Percentiles rank a stretch among this genome's conserved stretches.
These are phyloP conservation scores for Proteromonas lacertae DNA, from an alignment of 352 stramenopile genomes.

Conservation along the genomic window DNA sequence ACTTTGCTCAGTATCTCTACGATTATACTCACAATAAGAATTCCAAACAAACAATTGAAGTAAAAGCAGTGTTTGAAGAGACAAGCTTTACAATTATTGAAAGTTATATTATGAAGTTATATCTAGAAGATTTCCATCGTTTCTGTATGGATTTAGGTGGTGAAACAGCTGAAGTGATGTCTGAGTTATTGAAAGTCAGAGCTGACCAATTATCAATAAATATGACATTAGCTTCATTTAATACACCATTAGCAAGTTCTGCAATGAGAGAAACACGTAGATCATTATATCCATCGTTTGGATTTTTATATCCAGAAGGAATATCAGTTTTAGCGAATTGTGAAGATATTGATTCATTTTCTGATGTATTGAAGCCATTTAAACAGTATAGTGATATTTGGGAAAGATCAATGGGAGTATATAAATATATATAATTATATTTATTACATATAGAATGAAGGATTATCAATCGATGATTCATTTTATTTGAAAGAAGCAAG, in stretches of 20 bases:
- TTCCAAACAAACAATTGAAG: slow-evolving; percentile 8
- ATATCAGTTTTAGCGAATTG: slow-evolving; percentile 22
- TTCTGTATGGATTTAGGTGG: slow-evolving; percentile 75
- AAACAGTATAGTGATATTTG: slow-evolving; percentile 81
- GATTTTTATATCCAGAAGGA: slow-evolving; percentile 76
- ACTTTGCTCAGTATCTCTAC: slow-evolving; percentile 86
- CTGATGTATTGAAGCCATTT: slow-evolving; percentile 54
- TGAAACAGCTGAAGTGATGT: slow-evolving; percentile 85
- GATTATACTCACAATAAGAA: slow-evolving; percentile 27
- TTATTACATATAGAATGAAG: neutral
- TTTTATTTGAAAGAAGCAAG: slow-evolving; percentile 96
- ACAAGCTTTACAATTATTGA: slow-evolving; percentile 97
- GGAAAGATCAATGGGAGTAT: neutral
- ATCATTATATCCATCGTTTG: slow-evolving; percentile 78
- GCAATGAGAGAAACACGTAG: slow-evolving; percentile 79
- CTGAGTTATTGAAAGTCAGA: slow-evolving; percentile 54
- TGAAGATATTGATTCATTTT: slow-evolving; percentile 17
- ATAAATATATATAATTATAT: too few relatives aligned
- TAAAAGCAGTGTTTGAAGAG: slow-evolving; percentile 84
- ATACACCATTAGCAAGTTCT: slow-evolving; percentile 44
- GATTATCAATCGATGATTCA: slow-evolving; percentile 78
- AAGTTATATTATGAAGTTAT: slow-evolving; percentile 91
- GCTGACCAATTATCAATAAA: slow-evolving; percentile 94
- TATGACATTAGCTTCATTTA: slow-evolving; percentile 96
- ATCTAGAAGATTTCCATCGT: slow-evolving; percentile 59